phyloP scores from a whole-genome alignment of 1,139 yeast species.

The Debaryomyces nepalensis region DNA sequence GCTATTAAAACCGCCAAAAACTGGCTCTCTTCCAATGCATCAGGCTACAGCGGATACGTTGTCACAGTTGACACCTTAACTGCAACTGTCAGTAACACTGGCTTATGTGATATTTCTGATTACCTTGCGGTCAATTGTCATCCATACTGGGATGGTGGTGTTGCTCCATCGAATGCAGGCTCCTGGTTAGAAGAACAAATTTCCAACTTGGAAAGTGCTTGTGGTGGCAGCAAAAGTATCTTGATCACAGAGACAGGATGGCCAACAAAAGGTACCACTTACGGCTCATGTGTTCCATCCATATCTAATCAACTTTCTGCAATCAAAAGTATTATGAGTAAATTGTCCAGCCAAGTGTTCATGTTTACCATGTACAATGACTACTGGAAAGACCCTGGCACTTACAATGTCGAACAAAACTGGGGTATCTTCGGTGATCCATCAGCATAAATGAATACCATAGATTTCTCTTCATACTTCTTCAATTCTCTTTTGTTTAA shows the following conservation, averaged over 20 bases:
- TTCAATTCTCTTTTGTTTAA: constrained; percentile 3
- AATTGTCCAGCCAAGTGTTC: constrained; percentile 59
- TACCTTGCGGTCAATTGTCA: constrained; percentile 83
- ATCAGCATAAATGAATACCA: constrained; percentile 16
- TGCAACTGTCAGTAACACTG: constrained; percentile 74
- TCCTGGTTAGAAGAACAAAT: constrained; percentile 71
- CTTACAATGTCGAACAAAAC: constrained; percentile 68
- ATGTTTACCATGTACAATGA: constrained; percentile 78
- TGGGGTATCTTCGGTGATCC: constrained; percentile 64
- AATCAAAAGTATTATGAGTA: constrained; percentile 55
- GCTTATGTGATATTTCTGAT: constrained; percentile 70
- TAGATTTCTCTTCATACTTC: constrained; percentile 1
- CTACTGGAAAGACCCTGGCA: constrained; percentile 76
- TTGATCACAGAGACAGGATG: constrained; percentile 80
- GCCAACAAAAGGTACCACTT: constrained; percentile 73
- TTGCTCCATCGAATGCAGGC: constrained; percentile 69
- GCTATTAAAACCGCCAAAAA: constrained; percentile 62
- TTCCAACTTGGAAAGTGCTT: constrained; percentile 65
- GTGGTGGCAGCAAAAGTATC: constrained; percentile 62
- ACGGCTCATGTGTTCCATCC: constrained; percentile 76
- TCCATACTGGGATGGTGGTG: constrained; percentile 77
- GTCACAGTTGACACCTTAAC: constrained; percentile 82
- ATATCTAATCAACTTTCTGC: constrained; percentile 64
- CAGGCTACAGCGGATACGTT: constrained; percentile 70
- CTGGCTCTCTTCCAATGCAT: constrained; percentile 54